Evolutionary conservation across 73 alveolate genomes (phyloP), one percentile per base, ranked within the genome.

Genomic region (Urostyla sp.): DNA sequence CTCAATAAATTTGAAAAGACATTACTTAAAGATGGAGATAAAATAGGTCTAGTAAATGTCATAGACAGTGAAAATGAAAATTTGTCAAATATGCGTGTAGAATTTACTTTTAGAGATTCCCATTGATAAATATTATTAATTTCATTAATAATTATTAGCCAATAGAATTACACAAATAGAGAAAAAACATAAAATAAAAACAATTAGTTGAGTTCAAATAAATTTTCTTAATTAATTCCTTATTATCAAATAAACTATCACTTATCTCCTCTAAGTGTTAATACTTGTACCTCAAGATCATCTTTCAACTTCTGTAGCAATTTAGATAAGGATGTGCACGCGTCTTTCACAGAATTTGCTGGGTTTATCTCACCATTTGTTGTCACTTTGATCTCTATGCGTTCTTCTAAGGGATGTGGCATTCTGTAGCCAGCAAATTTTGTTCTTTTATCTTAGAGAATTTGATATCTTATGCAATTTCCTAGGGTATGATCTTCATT

Each of bases 401-500:
- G 69, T 60, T 89, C 90, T 53, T 94, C 98, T 34, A 95, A 85
- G 30, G 99, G 99, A 74, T 95, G 98, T 16, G 99, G 99, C 54
- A 87, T 94, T 75, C 94, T 89, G 91, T 95, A 95, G 59, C 98
- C 99, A 16, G 98, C 97, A 77, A 94, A 95, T 52, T 93, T 63
- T 38, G 94, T 94, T 76, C 87, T 90, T 28, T 93, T 91, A 72
- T 94, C 94, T 77, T 92, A 78, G 18, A 95, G 90, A 26, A 95
- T 85, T 90, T 92, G 91, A 91, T 90, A 86, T 86, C 98, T 94
- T 30, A 93, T 84, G 38, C 91, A 63, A 73, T 95, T 95, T 0
- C 99, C 99, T 34, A 95, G 84, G 24, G 99, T 91, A 55, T 95
- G 99, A 81, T 95, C 98, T 87, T 95, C 98, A 24, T 86, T 73